Evolutionary conservation across 2,329 filamentous ascomycete species (phyloP).

Genomic region (Mycosphaerella sp.): DNA sequence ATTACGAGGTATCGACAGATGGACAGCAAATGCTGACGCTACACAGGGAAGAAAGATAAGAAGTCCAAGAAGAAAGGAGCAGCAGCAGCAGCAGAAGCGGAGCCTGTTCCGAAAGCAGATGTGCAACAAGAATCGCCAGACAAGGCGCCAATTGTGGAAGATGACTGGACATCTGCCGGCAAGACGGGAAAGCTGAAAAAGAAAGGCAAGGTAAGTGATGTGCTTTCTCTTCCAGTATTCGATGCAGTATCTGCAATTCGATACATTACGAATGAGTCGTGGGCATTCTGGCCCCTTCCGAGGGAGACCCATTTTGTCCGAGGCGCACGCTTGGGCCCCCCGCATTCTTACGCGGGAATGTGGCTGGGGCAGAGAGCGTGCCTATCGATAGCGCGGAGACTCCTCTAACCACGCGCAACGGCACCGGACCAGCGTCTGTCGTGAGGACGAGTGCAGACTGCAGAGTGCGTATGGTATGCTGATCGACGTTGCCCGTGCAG

Average conservation of each 20-base stretch:
- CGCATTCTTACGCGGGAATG: slow-evolving; percentile 29
- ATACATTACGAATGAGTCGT: slow-evolving; percentile 15
- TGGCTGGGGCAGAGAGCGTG: slow-evolving; percentile 4
- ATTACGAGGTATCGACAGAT: slow-evolving; percentile 19
- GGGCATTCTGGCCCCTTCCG: slow-evolving; percentile 7
- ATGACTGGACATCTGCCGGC: slow-evolving; percentile 17
- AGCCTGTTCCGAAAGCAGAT: slow-evolving; percentile 20
- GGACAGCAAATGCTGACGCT: too few species aligned
- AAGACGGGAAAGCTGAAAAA: slow-evolving; percentile 32
- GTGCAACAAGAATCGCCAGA: slow-evolving; percentile 15
- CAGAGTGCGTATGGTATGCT: slow-evolving; percentile 16
- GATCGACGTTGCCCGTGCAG: slow-evolving; percentile 16
- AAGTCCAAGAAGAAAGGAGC: slow-evolving; percentile 27
- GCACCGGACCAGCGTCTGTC: slow-evolving; percentile 1
- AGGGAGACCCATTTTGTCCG: slow-evolving; percentile 12
- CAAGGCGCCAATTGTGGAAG: slow-evolving; percentile 13
- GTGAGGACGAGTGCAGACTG: slow-evolving; percentile 16
- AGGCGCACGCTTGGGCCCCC: slow-evolving; percentile 26
- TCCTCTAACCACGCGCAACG: slow-evolving; percentile 18
- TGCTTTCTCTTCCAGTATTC: slow-evolving; percentile 7
- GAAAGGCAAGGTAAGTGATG: slow-evolving; percentile 32
- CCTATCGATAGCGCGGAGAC: slow-evolving; percentile 24
- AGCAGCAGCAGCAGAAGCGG: slow-evolving; percentile 20
- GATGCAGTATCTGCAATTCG: slow-evolving; percentile 2
- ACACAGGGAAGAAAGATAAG: slow-evolving; percentile 21